Conservation (phyloP, 2,329 filamentous ascomycete genomes). For the Aspergillus niger region DNA sequence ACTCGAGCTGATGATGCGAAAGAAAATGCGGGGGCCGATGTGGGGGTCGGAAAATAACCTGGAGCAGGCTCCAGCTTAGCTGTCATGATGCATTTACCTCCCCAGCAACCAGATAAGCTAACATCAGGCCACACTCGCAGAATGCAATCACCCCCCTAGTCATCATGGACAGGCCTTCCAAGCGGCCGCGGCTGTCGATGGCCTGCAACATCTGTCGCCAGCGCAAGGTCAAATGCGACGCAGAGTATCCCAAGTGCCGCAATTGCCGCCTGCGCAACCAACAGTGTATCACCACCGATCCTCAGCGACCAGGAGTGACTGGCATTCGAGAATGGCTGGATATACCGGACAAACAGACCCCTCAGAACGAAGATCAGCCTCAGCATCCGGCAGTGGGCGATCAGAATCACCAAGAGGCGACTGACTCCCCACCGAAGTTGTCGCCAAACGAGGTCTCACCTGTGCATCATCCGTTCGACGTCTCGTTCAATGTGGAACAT, state of each 20-base stretch:
- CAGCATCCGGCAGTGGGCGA: neutral
- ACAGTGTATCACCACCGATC: conserved; percentile 27
- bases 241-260: conserved; percentile 30
- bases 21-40: too few relatives aligned
- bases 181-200: conserved; percentile 23
- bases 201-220: conserved; percentile 31
- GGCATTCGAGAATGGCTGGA: conserved; percentile 20
- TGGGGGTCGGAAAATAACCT: too few relatives aligned
- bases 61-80: too few relatives aligned
- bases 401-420: neutral
- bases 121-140: neutral
- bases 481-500: conserved; percentile 17
- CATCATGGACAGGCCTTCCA: conserved; percentile 11
- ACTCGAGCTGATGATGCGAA: too few relatives aligned
- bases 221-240: conserved; percentile 32
- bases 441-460: conserved; percentile 9
- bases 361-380: neutral
- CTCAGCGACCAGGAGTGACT: conserved; percentile 23
- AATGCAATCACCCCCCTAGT: neutral
- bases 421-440: neutral
- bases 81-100: too few relatives aligned
- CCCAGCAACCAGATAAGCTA: neutral
- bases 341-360: conserved; percentile 8
- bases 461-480: conserved; percentile 18
- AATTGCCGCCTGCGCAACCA: conserved; percentile 29